These are phyloP conservation scores for Sporothrix pseudoabietina DNA, from an alignment of 2,329 filamentous ascomycete species.

Conservation along the genomic window DNA sequence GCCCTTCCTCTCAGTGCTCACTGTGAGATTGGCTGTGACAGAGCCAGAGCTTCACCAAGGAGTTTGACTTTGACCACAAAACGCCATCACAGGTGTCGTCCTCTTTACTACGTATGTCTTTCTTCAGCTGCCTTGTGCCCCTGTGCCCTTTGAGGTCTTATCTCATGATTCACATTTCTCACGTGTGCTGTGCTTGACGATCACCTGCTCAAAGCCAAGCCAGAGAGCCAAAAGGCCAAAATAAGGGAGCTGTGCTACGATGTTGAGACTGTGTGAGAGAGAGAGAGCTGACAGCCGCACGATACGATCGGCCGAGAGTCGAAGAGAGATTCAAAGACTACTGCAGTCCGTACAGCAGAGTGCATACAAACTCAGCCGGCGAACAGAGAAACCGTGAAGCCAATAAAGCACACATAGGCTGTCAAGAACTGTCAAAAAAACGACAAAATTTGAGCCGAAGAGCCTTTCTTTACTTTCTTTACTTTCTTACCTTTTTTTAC, in stretches of 20 bases:
- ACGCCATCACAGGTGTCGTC: neutral
- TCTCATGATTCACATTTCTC: constrained; percentile 3
- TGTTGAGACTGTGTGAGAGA: neutral
- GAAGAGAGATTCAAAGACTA: neutral
- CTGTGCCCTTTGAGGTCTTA: neutral
- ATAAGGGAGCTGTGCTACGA: neutral
- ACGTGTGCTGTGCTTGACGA: neutral
- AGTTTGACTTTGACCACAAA: neutral
- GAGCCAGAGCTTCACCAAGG: neutral
- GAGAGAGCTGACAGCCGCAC: neutral
- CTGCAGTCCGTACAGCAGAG: constrained; percentile 11
- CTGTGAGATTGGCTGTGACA: neutral
- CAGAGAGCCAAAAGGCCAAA: neutral
- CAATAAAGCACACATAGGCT: neutral
- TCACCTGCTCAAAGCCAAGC: constrained; percentile 16
- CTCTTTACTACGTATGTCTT: constrained; percentile 8
- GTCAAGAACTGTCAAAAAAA: neutral
- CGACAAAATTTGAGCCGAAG: neutral
- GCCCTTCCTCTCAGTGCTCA: neutral
- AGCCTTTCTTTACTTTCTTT: neutral
- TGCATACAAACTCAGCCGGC: neutral
- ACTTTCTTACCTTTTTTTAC: too few relatives aligned
- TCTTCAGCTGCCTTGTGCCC: constrained; percentile 11
- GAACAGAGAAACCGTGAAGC: neutral
- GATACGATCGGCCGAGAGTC: constrained; percentile 14